These are phyloP conservation scores for Hysterium pulicare DNA, from an alignment of 2,329 filamentous ascomycete genomes.

Conservation along the genomic window DNA sequence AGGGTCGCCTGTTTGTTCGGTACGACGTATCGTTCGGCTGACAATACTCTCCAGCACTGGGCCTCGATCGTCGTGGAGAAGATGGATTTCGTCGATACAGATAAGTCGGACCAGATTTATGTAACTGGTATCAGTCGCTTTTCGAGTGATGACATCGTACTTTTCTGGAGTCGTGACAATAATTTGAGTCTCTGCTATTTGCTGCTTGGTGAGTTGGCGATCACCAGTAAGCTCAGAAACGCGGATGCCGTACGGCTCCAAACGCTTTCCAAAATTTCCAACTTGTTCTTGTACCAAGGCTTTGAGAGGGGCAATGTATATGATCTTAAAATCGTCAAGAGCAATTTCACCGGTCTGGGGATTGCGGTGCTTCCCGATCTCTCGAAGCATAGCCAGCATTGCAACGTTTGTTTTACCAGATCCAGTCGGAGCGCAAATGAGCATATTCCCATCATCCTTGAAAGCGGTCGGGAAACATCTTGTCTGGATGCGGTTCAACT, in stretches of 20 bases:
- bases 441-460: slow-evolving; percentile 92
- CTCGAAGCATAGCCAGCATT: slow-evolving; percentile 92
- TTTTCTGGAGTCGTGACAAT: slow-evolving; percentile 99
- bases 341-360: slow-evolving; percentile 88
- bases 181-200: slow-evolving; percentile 95
- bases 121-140: slow-evolving; percentile 94
- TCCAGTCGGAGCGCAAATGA: slow-evolving; percentile 94
- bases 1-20: slow-evolving; percentile 89
- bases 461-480: slow-evolving; percentile 91
- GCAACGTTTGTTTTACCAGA: slow-evolving; percentile 98
- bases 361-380: slow-evolving; percentile 93
- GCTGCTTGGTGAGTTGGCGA: slow-evolving; percentile 95
- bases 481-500: slow-evolving; percentile 93
- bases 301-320: slow-evolving; percentile 95
- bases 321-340: slow-evolving; percentile 95
- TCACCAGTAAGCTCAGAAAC: slow-evolving; percentile 97
- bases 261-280: slow-evolving; percentile 88
- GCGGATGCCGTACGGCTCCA: slow-evolving; percentile 85
- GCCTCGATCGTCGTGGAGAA: slow-evolving; percentile 95
- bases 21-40: slow-evolving; percentile 85
- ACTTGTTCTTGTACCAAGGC: slow-evolving; percentile 97
- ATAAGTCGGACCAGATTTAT: slow-evolving; percentile 94
- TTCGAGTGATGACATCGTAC: slow-evolving; percentile 98
- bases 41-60: slow-evolving; percentile 97
- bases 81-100: slow-evolving; percentile 96